A percentile compares a stretch with the other conserved stretches of the same genome.
Conservation (phyloP, 108 stramenopile species). For the Ochromonas danica region DNA sequence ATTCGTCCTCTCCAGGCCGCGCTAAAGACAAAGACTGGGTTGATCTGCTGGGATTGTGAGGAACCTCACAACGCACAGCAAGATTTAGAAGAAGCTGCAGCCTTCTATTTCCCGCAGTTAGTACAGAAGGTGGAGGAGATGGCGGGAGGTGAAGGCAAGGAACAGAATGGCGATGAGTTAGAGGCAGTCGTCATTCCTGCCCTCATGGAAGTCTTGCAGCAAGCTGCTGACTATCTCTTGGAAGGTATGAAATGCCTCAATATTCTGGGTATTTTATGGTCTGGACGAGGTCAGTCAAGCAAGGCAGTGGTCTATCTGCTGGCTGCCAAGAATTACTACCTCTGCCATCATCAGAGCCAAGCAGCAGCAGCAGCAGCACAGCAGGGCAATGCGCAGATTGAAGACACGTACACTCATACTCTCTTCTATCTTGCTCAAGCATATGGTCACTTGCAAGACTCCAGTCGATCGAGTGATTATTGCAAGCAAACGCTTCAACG, state of each 20-base stretch:
- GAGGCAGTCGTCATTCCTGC: background rate
- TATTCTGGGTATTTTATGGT: conserved; percentile 25
- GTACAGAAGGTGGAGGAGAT: background rate
- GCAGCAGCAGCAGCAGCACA: background rate
- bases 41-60: conserved; percentile 26
- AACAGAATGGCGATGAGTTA: background rate
- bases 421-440: conserved; percentile 33
- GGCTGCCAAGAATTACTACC: background rate
- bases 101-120: background rate
- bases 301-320: conserved; percentile 21
- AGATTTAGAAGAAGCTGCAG: conserved; percentile 2
- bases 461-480: background rate
- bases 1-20: background rate
- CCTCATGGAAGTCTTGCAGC: background rate
- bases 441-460: conserved; percentile 16
- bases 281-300: background rate
- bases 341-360: background rate
- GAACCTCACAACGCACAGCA: conserved; percentile 30
- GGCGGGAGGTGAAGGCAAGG: background rate
- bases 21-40: background rate
- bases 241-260: conserved; percentile 27
- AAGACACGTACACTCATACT: conserved; percentile 18
- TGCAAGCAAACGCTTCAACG: conserved; percentile 25
- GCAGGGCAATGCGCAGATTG: background rate
- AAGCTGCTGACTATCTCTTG: background rate